Evolutionary conservation across 164 flowering plant species (phyloP).

Genomic region (Aristolochia fimbriata): DNA sequence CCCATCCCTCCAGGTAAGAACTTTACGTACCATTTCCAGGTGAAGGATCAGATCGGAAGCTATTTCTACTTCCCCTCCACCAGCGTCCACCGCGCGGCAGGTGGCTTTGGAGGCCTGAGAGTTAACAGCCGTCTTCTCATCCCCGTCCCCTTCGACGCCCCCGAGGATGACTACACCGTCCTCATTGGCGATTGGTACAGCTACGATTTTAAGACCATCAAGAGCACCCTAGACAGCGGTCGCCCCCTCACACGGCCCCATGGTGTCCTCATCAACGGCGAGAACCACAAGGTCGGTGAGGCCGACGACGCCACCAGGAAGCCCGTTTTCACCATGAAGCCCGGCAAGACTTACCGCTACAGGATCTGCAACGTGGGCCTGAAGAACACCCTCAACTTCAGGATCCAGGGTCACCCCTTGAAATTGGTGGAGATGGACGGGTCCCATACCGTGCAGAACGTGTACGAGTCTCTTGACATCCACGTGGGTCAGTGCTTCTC

Average conservation of each 20-base stretch:
- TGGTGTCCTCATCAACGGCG: constrained; percentile 34
- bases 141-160: constrained; percentile 32
- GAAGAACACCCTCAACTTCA: constrained; percentile 42
- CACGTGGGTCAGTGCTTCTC: constrained; percentile 63
- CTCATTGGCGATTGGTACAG: constrained; percentile 50
- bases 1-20: constrained; percentile 42
- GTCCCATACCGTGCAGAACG: constrained; percentile 46
- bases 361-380: constrained; percentile 39
- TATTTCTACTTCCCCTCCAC: constrained; percentile 34
- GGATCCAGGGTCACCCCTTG: constrained; percentile 61
- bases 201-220: constrained; percentile 17
- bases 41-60: constrained; percentile 42
- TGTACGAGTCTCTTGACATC: constrained; percentile 47
- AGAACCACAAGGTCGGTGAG: constrained; percentile 9
- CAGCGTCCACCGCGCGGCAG: constrained; percentile 22
- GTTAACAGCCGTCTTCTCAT: constrained; percentile 33
- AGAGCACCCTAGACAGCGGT: constrained; percentile 20
- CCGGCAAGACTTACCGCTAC: constrained; percentile 36
- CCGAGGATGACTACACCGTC: constrained; percentile 45
- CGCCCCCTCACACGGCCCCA: constrained; percentile 22
- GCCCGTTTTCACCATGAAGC: constrained; percentile 25
- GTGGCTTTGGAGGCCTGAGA: constrained; percentile 31
- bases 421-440: constrained; percentile 61
- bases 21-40: constrained; percentile 41
- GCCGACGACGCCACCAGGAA: background rate